Percentiles rank a stretch among this genome's conserved stretches.
These are phyloP conservation scores for Striga hermonthica DNA, from an alignment of 305 asterid species.

Conservation along the genomic window DNA sequence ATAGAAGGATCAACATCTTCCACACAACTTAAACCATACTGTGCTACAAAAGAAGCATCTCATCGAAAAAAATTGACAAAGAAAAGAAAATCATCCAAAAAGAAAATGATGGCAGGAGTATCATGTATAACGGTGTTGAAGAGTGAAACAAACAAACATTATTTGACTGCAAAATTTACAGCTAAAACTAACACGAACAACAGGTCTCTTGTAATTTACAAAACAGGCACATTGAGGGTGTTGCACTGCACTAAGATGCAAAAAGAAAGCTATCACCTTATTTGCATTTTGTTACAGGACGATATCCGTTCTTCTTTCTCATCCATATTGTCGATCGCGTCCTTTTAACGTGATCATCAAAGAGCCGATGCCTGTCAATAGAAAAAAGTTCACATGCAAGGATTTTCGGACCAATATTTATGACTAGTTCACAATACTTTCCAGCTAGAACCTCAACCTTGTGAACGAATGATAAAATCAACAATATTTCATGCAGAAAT, in stretches of 20 bases:
- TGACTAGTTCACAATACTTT: not conserved
- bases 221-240: not conserved
- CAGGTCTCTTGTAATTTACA: conserved; percentile 5
- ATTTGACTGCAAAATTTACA: not conserved
- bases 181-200: not conserved
- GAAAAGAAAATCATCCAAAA: too few species aligned
- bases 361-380: conserved; percentile 65
- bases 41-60: too few species aligned
- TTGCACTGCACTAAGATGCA: not conserved
- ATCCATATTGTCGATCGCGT: conserved; percentile 80
- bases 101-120: too few species aligned
- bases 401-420: too few species aligned
- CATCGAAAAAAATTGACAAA: too few species aligned
- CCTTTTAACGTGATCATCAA: conserved; percentile 58
- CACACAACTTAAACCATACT: too few species aligned
- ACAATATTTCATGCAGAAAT: not conserved
- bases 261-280: conserved; percentile 12
- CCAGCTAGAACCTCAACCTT: not conserved
- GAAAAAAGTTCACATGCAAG: too few species aligned
- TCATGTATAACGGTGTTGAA: too few species aligned
- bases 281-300: conserved; percentile 32
- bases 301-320: conserved; percentile 45
- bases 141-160: too few species aligned
- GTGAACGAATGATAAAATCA: not conserved
- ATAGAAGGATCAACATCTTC: too few species aligned